Base-by-base conservation (phyloP, 495 filamentous ascomycete species). In the Thozetella sp. region DNA sequence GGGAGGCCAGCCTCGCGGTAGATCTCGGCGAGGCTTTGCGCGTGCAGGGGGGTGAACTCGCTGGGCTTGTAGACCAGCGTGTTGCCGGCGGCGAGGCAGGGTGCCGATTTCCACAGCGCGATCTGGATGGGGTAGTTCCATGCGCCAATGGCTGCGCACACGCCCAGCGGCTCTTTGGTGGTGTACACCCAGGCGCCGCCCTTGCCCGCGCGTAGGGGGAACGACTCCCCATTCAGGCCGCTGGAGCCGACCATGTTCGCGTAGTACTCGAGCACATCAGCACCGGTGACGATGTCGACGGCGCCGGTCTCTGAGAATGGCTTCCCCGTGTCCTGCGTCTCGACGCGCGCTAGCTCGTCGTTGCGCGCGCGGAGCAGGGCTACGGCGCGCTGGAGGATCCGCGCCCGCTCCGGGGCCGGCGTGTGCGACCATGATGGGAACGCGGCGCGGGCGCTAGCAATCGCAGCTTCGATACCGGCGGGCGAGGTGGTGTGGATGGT, bases 41-140 rank as follows among this genome's bases (percentile, higher is more conserved):
- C 89, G 64, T 93, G 90, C 19, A 93, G 75, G 2, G 90, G 88
- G 23, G 91, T 93, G 69, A 86, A 86, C 78, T 95, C 91, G 65
- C 87, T 91, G 25, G 91, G 87, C 63, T 95, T 95, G 75, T 93
- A 93, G 54, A 95, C 82, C 89, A 95, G 92, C 61, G 87, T 90
- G 66, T 95, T 95, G 24, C 91, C 91, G 2, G 91, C 91, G 11
- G 90, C 89, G 17, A 95, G 80, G 58, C 90, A 93, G 3, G 91
- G 89, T 15, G 89, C 90, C 2, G 88, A 90, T 70, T 95, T 95
- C 91, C 91, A 93, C 0, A 93, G 81, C 15, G 91, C 91, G 70
- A 95, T 93, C 67, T 93, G 91, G 58, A 93, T 88, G 15, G 91
- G 91, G 67, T 93, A 93, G 70, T 93, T 93, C 90, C 90, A 93